These are phyloP conservation scores for Maudiozyma turicensis DNA, from an alignment of 805 yeast species.

Conservation along the genomic window DNA sequence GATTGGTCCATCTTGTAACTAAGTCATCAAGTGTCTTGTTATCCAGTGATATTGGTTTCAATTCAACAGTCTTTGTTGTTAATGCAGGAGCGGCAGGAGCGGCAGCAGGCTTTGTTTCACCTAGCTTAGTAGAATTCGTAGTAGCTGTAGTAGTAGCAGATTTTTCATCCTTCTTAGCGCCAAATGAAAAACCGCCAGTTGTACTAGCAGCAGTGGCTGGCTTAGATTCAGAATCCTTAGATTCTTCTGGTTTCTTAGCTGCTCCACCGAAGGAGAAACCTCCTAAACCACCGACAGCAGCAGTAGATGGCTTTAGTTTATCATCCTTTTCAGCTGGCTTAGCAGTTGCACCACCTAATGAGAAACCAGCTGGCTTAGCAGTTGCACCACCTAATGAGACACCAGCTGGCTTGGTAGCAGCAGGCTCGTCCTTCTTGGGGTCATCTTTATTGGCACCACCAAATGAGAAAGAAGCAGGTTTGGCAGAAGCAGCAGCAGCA, in stretches of 20 bases:
- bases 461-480: constrained; percentile 6
- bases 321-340: constrained; percentile 4
- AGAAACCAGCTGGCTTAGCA: constrained; percentile 3
- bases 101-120: neutral
- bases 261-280: constrained; percentile 17
- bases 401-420: neutral
- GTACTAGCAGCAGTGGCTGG: constrained; percentile 6
- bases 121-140: neutral
- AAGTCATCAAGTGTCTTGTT: constrained; percentile 90
- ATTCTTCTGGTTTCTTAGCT: neutral
- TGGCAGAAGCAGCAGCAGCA: neutral
- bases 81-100: neutral
- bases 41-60: constrained; percentile 67
- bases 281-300: constrained; percentile 4
- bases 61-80: constrained; percentile 45
- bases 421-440: constrained; percentile 1
- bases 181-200: constrained; percentile 10
- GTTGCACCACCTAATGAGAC: constrained; percentile 6
- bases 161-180: constrained; percentile 9
- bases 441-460: constrained; percentile 5
- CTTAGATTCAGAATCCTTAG: constrained; percentile 1
- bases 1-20: constrained; percentile 87
- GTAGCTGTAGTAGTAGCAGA: constrained; percentile 5
- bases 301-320: neutral
- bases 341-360: constrained; percentile 7